Conservation (phyloP, 305 asterid genomes). For the Solanum hybrid region DNA sequence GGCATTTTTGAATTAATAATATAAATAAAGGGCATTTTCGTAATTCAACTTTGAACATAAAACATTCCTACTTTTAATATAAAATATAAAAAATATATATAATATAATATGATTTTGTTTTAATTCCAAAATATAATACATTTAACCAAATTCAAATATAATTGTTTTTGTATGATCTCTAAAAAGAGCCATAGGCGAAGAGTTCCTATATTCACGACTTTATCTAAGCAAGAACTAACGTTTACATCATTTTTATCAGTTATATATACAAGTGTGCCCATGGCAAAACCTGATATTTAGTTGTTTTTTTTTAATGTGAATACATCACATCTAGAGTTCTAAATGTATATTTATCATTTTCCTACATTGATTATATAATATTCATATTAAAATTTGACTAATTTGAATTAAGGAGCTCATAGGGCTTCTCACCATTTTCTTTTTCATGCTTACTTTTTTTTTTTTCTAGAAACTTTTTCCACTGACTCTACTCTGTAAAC, state of each 20-base stretch:
- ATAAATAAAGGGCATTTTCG: too few species aligned
- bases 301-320: not conserved
- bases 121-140: not conserved
- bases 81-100: too few species aligned
- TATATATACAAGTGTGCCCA: too few species aligned
- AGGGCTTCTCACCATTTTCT: not conserved
- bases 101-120: too few species aligned
- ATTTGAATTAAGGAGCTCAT: not conserved
- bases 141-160: not conserved
- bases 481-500: not conserved
- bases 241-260: too few species aligned
- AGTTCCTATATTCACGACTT: too few species aligned
- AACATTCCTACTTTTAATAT: too few species aligned
- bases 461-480: not conserved
- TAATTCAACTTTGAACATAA: too few species aligned
- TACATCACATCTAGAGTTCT: not conserved
- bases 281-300: too few species aligned
- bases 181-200: too few species aligned
- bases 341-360: not conserved
- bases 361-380: not conserved
- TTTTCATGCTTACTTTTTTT: not conserved
- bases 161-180: too few species aligned
- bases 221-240: too few species aligned
- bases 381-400: rapidly evolving
- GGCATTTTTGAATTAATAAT: not conserved